Evolutionary conservation across 768 basidiomycete genomes (phyloP), one percentile per base, ranked within the genome.

Genomic region (Pleurotus pulmonarius): DNA sequence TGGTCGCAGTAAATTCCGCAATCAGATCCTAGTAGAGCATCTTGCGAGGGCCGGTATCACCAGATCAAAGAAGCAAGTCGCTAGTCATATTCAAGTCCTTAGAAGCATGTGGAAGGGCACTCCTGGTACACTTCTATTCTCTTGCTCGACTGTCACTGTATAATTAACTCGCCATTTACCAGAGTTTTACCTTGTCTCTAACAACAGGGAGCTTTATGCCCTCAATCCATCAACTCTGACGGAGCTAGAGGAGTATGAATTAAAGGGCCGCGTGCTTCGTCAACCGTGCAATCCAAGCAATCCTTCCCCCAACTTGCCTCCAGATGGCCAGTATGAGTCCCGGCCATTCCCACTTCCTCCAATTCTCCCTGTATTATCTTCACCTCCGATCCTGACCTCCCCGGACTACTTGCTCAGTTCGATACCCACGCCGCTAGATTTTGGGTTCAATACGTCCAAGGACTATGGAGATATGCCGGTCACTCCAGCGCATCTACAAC

Each of bases 91-190:
- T 51, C 90, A 92, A 65, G 90, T 91, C 55, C 68, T 90, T 54
- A 75, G 89, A 49, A 92, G 91, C 66, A 92, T 92, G 90, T 91
- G 88, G 89, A 90, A 90, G 67, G 90, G 88, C 18, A 83, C 87
- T 57, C 79, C 85, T 75, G 86, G 90, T 88, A 57, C 29, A 74
- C 53, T 44, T 47, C 51, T 49, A 59, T 53, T 51, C 34, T 34
- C n/a, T n/a, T 43, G 41, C 6, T 26, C 55, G 47, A 49, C 8
- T 54, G 51, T 58, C 48, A 51, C 66, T 40, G 57, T 62, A 61
- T 57, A 48, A 55, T 41, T 34, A 58, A 34, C 49, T 13, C 25
- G 64, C 56, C n/a, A n/a, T 51, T 29, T 40, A n/a, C 1, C 63
- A 90, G 89, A 89, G 63, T 90, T 83, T 64, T 82, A 86, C 64